Conservation (phyloP, 371 early-diverging fungal genomes). For the Haplosporangium sp. region DNA sequence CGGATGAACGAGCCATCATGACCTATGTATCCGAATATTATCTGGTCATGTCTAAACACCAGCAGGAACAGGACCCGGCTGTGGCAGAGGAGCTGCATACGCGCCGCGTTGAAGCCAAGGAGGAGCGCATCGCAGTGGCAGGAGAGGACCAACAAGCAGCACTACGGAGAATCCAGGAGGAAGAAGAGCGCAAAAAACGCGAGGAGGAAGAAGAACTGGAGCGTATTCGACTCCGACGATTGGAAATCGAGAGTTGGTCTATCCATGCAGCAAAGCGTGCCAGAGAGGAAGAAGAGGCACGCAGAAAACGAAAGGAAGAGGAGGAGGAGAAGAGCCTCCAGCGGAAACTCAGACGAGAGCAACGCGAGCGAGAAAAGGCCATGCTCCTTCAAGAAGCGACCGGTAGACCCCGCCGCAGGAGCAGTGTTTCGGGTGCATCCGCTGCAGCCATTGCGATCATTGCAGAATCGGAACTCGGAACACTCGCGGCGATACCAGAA, state of each 20-base stretch:
- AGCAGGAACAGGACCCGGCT: constrained; percentile 35
- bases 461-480: constrained; percentile 8
- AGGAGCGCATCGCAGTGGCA: constrained; percentile 33
- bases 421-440: not conserved
- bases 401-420: not conserved
- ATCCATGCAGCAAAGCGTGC: constrained; percentile 46
- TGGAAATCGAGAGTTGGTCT: constrained; percentile 56
- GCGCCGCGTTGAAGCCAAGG: constrained; percentile 37
- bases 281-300: constrained; percentile 51
- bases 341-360: constrained; percentile 39
- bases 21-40: constrained; percentile 71
- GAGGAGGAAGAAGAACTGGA: constrained; percentile 48
- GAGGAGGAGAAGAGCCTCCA: constrained; percentile 44
- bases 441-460: not conserved
- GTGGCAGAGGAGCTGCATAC: constrained; percentile 18
- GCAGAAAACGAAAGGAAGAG: constrained; percentile 47
- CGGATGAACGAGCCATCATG: constrained; percentile 71
- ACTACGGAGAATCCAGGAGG: constrained; percentile 20
- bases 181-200: constrained; percentile 37
- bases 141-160: constrained; percentile 35
- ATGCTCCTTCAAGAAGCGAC: constrained; percentile 16
- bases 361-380: constrained; percentile 48
- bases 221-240: constrained; percentile 41
- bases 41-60: constrained; percentile 53
- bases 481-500: not conserved